Base-by-base conservation (phyloP, 208 protist species). In the Trypanosomatidae sp. region DNA sequence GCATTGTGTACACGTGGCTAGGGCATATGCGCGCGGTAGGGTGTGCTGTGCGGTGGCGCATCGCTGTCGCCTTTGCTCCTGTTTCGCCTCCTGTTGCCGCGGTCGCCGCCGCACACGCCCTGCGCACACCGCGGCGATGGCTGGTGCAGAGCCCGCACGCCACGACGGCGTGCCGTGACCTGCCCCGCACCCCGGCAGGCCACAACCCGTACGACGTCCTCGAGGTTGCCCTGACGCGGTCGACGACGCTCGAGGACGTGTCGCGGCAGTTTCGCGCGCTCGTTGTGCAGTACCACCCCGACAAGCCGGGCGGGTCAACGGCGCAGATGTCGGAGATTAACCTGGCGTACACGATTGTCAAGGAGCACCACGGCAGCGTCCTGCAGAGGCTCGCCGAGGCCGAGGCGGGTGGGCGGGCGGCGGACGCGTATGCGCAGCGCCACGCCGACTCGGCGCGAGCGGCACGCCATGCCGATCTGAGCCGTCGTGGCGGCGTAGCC, bases 171-270 rank as follows among this genome's bases (percentile, higher is more conserved):
- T 83, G 66, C 39, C 66, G 72, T 32, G 77, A 87, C 21, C 32
- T 94, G 33, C 87, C 87, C 13, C 78, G 46, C 2, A 94, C 87
- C 20, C 82, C 81, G 7, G 66, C 68, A 21, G 87, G 87, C 23
- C 59, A 69, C 21, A 94, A 94, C 54, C 87, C 87, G 10, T 94
- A 94, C 51, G 80, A 90, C 56, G 82, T 94, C 27, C 71, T 94
- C 21, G 73, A 94, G 48, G 53, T 94, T 16, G 79, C 75, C 11
- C 64, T 90, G 6, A 84, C 71, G 1, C 62, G 56, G 13, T 48
- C 71, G 28, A 83, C 79, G 18, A 75, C 70, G n/a, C 22, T 90
- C 1, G 77, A 89, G 22, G 79, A 91, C 24, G 59, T 94, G 15
- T 81, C 82, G 25, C 91, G 90, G 53, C 79, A 90, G 57, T 92